phyloP scores from a whole-genome alignment of 2,329 filamentous ascomycete genomes.

The Penicillium sp. region DNA sequence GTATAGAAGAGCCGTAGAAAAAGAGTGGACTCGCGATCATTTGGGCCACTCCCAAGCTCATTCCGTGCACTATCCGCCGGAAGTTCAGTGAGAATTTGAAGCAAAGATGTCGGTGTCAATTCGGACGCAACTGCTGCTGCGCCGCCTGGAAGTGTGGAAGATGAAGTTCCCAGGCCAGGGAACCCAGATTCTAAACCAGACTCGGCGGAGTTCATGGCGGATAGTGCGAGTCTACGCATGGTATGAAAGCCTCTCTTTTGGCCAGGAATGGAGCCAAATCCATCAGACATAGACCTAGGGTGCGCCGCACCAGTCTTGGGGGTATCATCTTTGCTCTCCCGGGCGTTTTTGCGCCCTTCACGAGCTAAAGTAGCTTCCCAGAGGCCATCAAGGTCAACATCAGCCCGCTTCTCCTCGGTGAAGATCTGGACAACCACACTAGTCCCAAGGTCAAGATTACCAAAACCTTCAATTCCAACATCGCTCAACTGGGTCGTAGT shows the following conservation, averaged over 20 bases:
- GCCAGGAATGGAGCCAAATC: conserved; percentile 18
- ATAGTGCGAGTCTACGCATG: background rate
- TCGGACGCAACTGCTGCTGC: conserved; percentile 6
- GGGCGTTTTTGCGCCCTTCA: conserved; percentile 35
- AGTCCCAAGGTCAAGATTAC: conserved; percentile 55
- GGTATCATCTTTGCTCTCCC: conserved; percentile 30
- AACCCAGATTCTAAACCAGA: conserved; percentile 1
- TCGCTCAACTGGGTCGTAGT: conserved; percentile 29
- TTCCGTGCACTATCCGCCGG: conserved; percentile 30
- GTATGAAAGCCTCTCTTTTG: conserved; percentile 33
- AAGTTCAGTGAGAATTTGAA: conserved; percentile 30
- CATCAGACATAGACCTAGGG: conserved; percentile 21
- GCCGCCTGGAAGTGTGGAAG: background rate
- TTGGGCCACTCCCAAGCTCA: conserved; percentile 38
- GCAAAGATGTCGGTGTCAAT: conserved; percentile 21
- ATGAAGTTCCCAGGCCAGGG: background rate
- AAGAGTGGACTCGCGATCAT: conserved; percentile 41
- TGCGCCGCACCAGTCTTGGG: conserved; percentile 20
- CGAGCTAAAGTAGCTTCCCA: conserved; percentile 54
- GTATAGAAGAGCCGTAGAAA: conserved; percentile 45
- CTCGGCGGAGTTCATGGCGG: background rate
- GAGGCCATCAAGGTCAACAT: conserved; percentile 64
- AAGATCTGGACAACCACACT: conserved; percentile 70
- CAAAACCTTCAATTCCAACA: conserved; percentile 69
- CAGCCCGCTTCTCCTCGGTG: conserved; percentile 66